Percentiles rank a stretch among this genome's conserved stretches.
Evolutionary conservation across 805 yeast genomes (phyloP).

Genomic region (Yamadazyma nakazawae): DNA sequence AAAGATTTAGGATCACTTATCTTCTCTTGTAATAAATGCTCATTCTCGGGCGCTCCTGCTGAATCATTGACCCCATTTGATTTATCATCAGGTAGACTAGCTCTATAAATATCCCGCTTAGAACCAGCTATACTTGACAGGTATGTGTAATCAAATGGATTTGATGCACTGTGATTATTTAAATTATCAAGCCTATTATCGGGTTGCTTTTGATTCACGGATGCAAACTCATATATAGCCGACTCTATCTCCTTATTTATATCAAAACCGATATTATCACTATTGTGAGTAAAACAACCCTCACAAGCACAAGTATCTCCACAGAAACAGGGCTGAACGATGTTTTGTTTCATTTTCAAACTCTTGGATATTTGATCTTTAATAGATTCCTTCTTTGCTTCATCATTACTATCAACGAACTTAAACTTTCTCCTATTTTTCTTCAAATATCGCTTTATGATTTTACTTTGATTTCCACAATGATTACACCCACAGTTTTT

Average conservation of each 20-base stretch:
- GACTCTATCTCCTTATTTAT: conserved; percentile 3
- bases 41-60: neutral
- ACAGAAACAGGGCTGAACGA: conserved; percentile 37
- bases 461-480: conserved; percentile 33
- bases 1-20: no score
- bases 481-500: conserved; percentile 32
- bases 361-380: conserved; percentile 11
- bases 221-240: conserved; percentile 2
- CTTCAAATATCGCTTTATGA: conserved; percentile 29
- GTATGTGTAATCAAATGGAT: neutral
- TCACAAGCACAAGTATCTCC: conserved; percentile 35
- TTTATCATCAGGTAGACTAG: neutral
- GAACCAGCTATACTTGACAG: neutral
- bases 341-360: conserved; percentile 4
- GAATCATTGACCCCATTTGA: neutral
- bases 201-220: neutral
- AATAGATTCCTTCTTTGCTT: conserved; percentile 12
- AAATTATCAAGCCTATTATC: no score
- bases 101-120: neutral
- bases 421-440: conserved; percentile 19
- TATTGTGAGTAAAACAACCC: conserved; percentile 36
- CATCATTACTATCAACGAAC: conserved; percentile 14
- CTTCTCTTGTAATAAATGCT: neutral
- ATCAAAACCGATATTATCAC: conserved; percentile 11
- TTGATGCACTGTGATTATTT: neutral